Evolutionary conservation across 345 rosid species (phyloP), one percentile per base, ranked within the genome.

Genomic region (Gossypioides kirkii): DNA sequence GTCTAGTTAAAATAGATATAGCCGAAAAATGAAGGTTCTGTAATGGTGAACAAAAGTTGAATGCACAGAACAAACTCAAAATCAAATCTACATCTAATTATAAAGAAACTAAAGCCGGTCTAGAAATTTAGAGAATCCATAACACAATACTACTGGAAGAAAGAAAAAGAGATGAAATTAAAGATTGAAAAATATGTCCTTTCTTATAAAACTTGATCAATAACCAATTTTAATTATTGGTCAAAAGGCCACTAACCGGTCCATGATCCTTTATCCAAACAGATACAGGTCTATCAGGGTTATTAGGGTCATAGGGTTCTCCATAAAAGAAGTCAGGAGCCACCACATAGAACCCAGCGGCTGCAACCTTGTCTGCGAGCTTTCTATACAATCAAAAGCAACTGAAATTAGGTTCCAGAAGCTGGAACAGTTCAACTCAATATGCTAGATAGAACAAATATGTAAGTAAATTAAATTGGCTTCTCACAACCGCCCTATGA

Each of bases 281-380:
- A 38, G 68, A 62, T 76, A 84, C 0, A 13, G 89, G 83, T 61
- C 83, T 83, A 28, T 83, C 85, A 32, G 82, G 18, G 6, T 81
- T 80, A 25, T 80, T 84, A 1, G 84, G 83, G 32, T 41, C 74
- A 76, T 23, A 89, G 11, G 92, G 89, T 53, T 91, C 94, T 50
- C 91, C 90, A 70, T 83, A 76, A 61, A 91, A 68, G 80, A 85
- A 86, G 76, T 91, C 97, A 0, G 94, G 97, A 76, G 84, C 92
- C 46, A 79, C 91, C 22, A 81, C 97, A 75, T 77, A 86, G 78
- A 78, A 89, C 56, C 94, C 97, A 84, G 87, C 83, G 70, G 81
- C 88, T 69, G 92, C 91, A 79, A 89, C 84, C 79, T 89, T 91
- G 86, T 91, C 97, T 0, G 90, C 97, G 25, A 91, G 87, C 77